Conservation (phyloP, 805 yeast genomes). For the Candida sakaeoensis region DNA sequence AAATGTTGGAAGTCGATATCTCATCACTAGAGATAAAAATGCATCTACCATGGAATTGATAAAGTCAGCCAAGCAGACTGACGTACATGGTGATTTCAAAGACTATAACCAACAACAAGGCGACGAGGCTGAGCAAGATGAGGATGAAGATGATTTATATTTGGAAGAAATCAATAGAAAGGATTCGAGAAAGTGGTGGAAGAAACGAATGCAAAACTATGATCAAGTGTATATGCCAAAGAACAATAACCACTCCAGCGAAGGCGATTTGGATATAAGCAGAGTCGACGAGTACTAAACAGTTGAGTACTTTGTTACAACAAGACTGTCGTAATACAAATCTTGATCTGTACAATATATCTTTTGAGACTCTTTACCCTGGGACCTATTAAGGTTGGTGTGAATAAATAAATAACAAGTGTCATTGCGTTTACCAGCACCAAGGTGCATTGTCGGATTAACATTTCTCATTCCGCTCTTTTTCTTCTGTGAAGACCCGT, state of each 20-base stretch:
- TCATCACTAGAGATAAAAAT: slow-evolving; percentile 19
- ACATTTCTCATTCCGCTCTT: too few species aligned
- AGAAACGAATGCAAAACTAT: slow-evolving; percentile 35
- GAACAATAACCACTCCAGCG: slow-evolving; percentile 7
- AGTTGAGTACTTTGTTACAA: too few species aligned
- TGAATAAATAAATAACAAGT: too few species aligned
- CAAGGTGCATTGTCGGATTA: too few species aligned
- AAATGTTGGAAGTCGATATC: slow-evolving; percentile 46
- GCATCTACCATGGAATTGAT: slow-evolving; percentile 12
- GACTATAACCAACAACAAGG: slow-evolving; percentile 18
- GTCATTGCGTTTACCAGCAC: too few species aligned
- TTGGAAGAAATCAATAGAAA: slow-evolving; percentile 55
- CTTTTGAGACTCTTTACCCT: too few species aligned
- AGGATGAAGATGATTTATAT: slow-evolving; percentile 46
- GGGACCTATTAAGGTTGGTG: too few species aligned
- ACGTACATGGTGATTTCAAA: slow-evolving; percentile 19
- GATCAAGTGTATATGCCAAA: slow-evolving; percentile 20
- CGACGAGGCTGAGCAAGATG: slow-evolving; percentile 17
- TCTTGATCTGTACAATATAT: too few species aligned
- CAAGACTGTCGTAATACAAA: too few species aligned
- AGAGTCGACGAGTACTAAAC: slow-evolving; percentile 3
- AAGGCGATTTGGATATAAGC: slow-evolving; percentile 6
- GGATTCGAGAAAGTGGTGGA: slow-evolving; percentile 52
- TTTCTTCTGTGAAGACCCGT: too few species aligned
- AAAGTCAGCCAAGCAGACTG: slow-evolving; percentile 16